phyloP scores from a whole-genome alignment of 345 rosid genomes.

The Pugionium dolabratum region DNA sequence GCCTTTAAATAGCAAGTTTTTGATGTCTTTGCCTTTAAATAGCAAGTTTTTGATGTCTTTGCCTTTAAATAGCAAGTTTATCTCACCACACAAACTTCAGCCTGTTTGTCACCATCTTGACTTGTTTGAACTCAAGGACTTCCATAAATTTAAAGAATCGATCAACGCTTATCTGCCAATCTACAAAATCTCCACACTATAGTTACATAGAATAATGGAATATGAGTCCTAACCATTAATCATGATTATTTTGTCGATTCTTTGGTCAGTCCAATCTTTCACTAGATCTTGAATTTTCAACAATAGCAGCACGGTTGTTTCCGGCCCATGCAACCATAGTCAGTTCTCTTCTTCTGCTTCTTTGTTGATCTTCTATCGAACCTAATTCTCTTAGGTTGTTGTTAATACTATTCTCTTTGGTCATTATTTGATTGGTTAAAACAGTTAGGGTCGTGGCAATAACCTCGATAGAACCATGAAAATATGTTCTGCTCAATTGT shows the following conservation, averaged over 20 bases:
- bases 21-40: neutral
- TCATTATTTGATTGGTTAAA: neutral
- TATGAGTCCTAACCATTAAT: neutral
- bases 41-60: neutral
- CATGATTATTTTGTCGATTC: neutral
- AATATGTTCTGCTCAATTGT: neutral
- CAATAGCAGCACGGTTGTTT: neutral
- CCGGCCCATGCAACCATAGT: no score
- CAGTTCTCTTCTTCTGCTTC: no score
- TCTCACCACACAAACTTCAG: neutral
- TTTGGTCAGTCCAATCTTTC: neutral
- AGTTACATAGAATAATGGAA: neutral
- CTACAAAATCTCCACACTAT: neutral
- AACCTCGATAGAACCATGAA: neutral
- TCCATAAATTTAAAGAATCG: neutral
- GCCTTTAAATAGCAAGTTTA: neutral
- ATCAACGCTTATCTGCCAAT: neutral
- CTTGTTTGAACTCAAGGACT: neutral
- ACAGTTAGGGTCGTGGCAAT: neutral
- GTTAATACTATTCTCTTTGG: no score
- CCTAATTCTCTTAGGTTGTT: no score
- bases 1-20: neutral
- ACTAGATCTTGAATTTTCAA: neutral
- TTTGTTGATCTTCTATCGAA: no score
- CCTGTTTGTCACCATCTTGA: neutral